Conservation (phyloP, 768 basidiomycete species). For the Jaapia argillacea region DNA sequence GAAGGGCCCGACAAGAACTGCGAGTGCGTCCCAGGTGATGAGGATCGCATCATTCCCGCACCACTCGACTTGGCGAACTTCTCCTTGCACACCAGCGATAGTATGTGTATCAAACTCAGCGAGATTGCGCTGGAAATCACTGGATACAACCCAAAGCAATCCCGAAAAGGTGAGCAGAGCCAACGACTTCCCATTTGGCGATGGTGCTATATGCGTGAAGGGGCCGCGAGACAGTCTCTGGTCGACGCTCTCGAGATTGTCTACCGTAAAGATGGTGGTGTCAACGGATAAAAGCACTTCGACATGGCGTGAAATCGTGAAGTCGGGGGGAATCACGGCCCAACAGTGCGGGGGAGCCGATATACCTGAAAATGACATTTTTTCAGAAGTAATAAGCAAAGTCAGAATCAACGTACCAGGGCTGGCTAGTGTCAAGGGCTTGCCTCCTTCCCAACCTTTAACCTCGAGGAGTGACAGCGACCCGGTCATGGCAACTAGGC, state of each 20-base stretch:
- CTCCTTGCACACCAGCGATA: conserved; percentile 43
- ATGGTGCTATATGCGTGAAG: conserved; percentile 78
- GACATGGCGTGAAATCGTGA: conserved; percentile 81
- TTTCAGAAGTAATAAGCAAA: conserved; percentile 4
- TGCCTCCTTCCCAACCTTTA: conserved; percentile 78
- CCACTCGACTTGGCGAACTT: conserved; percentile 76
- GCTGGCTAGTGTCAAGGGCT: conserved; percentile 62
- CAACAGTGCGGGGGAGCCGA: conserved; percentile 74
- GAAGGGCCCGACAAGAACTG: conserved; percentile 84
- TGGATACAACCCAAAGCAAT: conserved; percentile 87
- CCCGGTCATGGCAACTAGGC: conserved; percentile 78
- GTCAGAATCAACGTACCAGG: conserved; percentile 43
- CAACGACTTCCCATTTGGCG: conserved; percentile 90
- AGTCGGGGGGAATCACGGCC: conserved; percentile 84
- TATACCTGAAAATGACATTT: conserved; percentile 44
- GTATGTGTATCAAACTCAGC: conserved; percentile 75
- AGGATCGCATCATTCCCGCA: conserved; percentile 94
- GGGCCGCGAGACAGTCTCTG: conserved; percentile 85
- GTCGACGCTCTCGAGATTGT: conserved; percentile 83
- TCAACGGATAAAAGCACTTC: conserved; percentile 83
- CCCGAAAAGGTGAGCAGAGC: conserved; percentile 70
- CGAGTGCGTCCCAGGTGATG: conserved; percentile 70
- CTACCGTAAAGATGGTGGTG: conserved; percentile 72
- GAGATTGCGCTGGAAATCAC: conserved; percentile 82
- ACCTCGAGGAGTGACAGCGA: conserved; percentile 74